phyloP scores from a whole-genome alignment of 106 monocot species.

The Allium sativum region DNA sequence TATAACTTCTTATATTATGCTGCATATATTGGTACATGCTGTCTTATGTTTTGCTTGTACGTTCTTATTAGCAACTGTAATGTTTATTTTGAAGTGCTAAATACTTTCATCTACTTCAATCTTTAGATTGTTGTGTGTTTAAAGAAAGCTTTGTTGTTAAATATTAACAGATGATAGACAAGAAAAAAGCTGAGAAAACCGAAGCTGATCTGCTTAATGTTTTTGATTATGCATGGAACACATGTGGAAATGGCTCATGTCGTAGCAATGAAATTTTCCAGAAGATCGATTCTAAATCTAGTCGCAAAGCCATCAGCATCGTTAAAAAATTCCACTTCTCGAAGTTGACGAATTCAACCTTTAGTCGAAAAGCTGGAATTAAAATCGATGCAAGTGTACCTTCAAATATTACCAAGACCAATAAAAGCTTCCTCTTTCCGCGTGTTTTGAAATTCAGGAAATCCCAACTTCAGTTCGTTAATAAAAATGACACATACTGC shows the following conservation, averaged over 20 bases:
- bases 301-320: conserved; percentile 4
- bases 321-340: conserved; percentile 23
- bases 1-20: too few relatives aligned
- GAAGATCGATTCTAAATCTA: conserved; percentile 27
- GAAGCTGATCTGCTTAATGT: conserved; percentile 51
- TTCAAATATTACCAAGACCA: background rate
- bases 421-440: conserved; percentile 14
- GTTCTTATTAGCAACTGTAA: too few relatives aligned
- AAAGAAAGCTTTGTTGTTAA: too few relatives aligned
- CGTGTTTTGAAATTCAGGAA: conserved; percentile 25
- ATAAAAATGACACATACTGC: background rate
- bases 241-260: conserved; percentile 45
- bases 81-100: too few relatives aligned
- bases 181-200: conserved; percentile 56
- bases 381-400: conserved; percentile 26
- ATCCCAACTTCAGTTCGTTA: conserved; percentile 24
- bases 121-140: too few relatives aligned
- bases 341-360: conserved; percentile 24
- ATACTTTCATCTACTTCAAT: too few relatives aligned
- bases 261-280: conserved; percentile 64
- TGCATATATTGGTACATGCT: too few relatives aligned
- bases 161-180: conserved; percentile 41
- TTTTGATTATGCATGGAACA: conserved; percentile 98
- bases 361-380: conserved; percentile 41
- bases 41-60: too few relatives aligned